Evolutionary conservation across 257 asterid genomes (phyloP).

Genomic region (Phtheirospermum japonicum): DNA sequence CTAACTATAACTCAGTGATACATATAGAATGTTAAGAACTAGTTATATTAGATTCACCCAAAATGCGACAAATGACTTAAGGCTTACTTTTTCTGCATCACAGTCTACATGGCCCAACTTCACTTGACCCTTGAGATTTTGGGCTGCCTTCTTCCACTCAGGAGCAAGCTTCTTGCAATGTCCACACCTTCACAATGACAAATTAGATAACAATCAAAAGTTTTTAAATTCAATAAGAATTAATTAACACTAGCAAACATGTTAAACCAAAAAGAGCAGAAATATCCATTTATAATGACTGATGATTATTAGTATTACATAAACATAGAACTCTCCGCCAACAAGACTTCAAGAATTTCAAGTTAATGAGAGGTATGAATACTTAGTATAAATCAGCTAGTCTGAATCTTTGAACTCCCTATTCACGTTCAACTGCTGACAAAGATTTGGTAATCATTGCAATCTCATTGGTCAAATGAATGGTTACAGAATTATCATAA

Average conservation of each 20-base stretch:
- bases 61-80: conserved; percentile 4
- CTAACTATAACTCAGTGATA: no score
- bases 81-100: conserved; percentile 82
- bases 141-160: conserved; percentile 98
- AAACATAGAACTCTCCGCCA: conserved; percentile 5
- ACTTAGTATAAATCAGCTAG: not conserved
- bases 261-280: conserved; percentile 11
- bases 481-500: not conserved
- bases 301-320: not conserved
- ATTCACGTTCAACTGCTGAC: not conserved
- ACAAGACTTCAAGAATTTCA: conserved; percentile 3
- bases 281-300: not conserved
- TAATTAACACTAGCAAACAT: not conserved
- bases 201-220: conserved; percentile 4
- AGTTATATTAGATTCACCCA: no score
- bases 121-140: conserved; percentile 82
- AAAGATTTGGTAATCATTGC: not conserved
- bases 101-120: conserved; percentile 97
- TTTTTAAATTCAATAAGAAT: not conserved
- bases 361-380: not conserved
- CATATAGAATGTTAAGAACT: no score
- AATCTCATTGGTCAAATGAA: not conserved
- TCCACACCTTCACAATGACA: conserved; percentile 70
- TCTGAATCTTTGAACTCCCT: not conserved
- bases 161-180: conserved; percentile 99